Conservation (phyloP, 306 rosid genomes). For the Abrus precatorius region DNA sequence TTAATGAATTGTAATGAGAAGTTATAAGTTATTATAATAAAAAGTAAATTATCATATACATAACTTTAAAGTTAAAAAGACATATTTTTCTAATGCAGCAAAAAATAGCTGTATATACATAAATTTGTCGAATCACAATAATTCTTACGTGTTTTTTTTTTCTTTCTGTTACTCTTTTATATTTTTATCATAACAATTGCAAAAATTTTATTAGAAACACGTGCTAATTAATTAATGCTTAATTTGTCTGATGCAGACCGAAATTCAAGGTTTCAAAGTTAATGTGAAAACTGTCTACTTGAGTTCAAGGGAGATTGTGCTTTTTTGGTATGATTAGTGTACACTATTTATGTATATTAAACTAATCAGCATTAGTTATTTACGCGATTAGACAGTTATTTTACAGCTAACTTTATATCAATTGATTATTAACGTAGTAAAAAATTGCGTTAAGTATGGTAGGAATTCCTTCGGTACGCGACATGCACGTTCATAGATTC, state of each 20-base stretch:
- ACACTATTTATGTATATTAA: not conserved
- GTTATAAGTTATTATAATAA: no score
- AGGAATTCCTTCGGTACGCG: constrained; percentile 3
- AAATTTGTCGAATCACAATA: no score
- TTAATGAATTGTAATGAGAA: no score
- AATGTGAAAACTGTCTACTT: not conserved
- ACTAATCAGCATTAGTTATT: not conserved
- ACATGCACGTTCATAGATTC: constrained; percentile 45
- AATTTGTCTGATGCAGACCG: not conserved
- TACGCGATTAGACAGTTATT: not conserved
- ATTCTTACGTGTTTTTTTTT: no score
- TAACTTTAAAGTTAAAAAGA: no score
- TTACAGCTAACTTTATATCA: not conserved
- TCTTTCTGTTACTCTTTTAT: no score
- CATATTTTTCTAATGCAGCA: no score
- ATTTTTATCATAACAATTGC: no score
- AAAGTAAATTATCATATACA: no score
- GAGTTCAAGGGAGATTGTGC: not conserved
- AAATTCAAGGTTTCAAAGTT: constrained; percentile 13
- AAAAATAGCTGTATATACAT: no score
- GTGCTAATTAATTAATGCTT: not conserved
- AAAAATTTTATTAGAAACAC: no score
- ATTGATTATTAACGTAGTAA: not conserved
- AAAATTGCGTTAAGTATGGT: not conserved
- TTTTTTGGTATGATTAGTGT: not conserved